phyloP scores from a whole-genome alignment of 352 stramenopile species.

The Phytophthora pinifolia region DNA sequence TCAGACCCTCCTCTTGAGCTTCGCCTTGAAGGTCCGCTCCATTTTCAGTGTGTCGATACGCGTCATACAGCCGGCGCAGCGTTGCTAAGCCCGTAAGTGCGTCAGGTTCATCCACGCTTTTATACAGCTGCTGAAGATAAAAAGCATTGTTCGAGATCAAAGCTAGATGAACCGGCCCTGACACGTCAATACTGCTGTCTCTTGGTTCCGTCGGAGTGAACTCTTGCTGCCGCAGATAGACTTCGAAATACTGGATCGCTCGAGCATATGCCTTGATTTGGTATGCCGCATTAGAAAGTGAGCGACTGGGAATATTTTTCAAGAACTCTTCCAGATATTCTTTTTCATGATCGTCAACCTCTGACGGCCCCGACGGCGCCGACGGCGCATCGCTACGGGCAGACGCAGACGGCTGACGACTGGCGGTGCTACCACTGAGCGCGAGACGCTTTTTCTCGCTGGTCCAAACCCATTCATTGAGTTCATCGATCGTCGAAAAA shows the following conservation, averaged over 20 bases:
- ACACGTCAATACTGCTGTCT: slow-evolving; percentile 19
- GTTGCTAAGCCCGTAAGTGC: slow-evolving; percentile 59
- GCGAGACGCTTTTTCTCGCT: slow-evolving; percentile 79
- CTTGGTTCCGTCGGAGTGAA: slow-evolving; percentile 21
- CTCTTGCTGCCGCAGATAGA: slow-evolving; percentile 62
- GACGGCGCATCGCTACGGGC: slow-evolving; percentile 43
- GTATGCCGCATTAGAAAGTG: slow-evolving; percentile 70
- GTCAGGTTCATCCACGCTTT: slow-evolving; percentile 76
- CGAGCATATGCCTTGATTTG: slow-evolving; percentile 70
- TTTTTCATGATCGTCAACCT: slow-evolving; percentile 75
- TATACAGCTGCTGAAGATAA: slow-evolving; percentile 78
- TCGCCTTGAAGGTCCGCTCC: slow-evolving; percentile 24
- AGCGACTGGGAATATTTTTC: slow-evolving; percentile 65
- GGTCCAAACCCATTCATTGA: slow-evolving; percentile 89
- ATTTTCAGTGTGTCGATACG: slow-evolving; percentile 34
- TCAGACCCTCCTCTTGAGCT: slow-evolving; percentile 40
- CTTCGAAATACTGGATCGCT: slow-evolving; percentile 79
- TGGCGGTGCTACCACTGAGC: slow-evolving; percentile 53
- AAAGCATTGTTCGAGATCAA: slow-evolving; percentile 62
- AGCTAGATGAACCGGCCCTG: slow-evolving; percentile 40
- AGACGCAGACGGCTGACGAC: slow-evolving; percentile 39
- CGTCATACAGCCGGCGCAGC: slow-evolving; percentile 52
- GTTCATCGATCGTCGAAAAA: slow-evolving; percentile 84
- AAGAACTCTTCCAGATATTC: slow-evolving; percentile 77
- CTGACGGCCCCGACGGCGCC: slow-evolving; percentile 42